Conservation (phyloP, 257 asterid genomes). For the Echites panduratus region DNA sequence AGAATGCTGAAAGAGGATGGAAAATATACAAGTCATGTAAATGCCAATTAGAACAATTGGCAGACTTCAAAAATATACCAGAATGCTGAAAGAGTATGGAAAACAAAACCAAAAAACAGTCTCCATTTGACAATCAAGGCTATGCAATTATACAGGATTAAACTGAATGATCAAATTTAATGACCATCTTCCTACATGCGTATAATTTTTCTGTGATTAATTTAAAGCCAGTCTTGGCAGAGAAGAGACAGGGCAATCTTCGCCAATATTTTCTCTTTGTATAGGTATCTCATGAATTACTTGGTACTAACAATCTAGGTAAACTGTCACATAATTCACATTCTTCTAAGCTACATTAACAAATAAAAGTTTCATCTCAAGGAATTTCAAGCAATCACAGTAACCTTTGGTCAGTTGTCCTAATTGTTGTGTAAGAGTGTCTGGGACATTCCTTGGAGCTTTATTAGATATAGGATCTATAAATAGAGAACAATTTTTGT, state of each 20-base stretch:
- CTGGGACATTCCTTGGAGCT: not conserved
- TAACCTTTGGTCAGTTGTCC: not conserved
- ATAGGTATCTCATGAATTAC: not conserved
- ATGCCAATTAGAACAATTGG: not conserved
- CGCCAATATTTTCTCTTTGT: not conserved
- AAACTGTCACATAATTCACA: not conserved
- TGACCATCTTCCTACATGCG: not conserved
- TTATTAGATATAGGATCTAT: not conserved
- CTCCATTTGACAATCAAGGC: not conserved
- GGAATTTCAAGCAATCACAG: not conserved
- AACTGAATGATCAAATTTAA: not conserved
- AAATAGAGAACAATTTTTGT: not conserved
- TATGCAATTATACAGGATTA: no score
- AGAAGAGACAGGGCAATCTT: not conserved
- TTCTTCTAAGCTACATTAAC: not conserved
- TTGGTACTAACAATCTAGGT: not conserved
- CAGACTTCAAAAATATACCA: not conserved
- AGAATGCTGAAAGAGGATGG: not conserved
- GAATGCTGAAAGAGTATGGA: not conserved
- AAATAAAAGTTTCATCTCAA: not conserved
- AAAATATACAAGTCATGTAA: not conserved
- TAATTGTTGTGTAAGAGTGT: not conserved
- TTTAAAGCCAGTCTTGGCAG: not conserved
- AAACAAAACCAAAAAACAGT: not conserved
- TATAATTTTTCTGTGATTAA: not conserved